A percentile compares a stretch with the other conserved stretches of the same genome.
Conservation (phyloP, 371 early-diverging fungal species). For the Saksenaea vasiformis region DNA sequence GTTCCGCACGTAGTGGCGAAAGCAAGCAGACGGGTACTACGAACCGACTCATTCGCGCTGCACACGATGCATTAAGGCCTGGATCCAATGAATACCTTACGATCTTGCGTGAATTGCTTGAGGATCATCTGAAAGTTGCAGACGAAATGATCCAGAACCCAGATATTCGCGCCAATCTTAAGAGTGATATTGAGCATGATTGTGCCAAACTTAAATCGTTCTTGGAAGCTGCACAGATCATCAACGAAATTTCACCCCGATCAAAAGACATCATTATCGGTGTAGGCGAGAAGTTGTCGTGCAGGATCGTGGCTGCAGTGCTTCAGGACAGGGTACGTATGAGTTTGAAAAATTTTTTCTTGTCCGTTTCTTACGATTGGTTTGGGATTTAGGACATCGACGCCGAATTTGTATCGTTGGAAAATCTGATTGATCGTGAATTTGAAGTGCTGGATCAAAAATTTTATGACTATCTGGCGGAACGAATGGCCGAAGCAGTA, state of each 20-base stretch:
- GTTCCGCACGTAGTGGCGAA: conserved; percentile 81
- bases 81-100: conserved; percentile 63
- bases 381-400: conserved; percentile 66
- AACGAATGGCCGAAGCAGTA: conserved; percentile 68
- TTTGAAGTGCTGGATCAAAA: conserved; percentile 87
- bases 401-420: conserved; percentile 84
- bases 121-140: conserved; percentile 80
- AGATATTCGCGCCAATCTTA: conserved; percentile 55
- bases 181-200: conserved; percentile 66
- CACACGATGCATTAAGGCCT: conserved; percentile 68
- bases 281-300: conserved; percentile 92
- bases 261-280: conserved; percentile 95
- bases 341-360: conserved; percentile 2
- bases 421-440: conserved; percentile 76
- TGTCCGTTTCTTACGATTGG: neutral
- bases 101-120: conserved; percentile 79
- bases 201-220: conserved; percentile 80
- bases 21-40: conserved; percentile 80
- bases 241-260: conserved; percentile 95
- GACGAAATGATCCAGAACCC: conserved; percentile 55
- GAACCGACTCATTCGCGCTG: conserved; percentile 70
- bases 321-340: conserved; percentile 64
- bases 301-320: conserved; percentile 85
- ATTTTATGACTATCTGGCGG: conserved; percentile 89
- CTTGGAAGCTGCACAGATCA: conserved; percentile 93